Conservation (phyloP, 192 early-diverging fungal genomes). For the Phlyctochytrium arcticum region DNA sequence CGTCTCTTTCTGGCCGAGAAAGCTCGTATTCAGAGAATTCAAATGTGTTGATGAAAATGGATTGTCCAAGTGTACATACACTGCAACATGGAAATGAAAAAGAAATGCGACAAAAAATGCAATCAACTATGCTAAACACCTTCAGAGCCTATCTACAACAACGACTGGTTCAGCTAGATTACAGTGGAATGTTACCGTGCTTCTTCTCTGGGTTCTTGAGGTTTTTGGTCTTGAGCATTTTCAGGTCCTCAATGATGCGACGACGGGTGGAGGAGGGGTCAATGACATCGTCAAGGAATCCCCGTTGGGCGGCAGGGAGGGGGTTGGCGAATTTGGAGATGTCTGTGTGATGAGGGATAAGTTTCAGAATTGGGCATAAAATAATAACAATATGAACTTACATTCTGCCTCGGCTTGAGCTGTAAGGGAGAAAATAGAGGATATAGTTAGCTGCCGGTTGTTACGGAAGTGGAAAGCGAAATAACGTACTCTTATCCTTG, state of each 20-base stretch:
- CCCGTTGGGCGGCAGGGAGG: slow-evolving; percentile 86
- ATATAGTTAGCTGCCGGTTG: too few relatives aligned
- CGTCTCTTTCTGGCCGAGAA: too few relatives aligned
- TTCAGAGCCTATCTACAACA: too few relatives aligned
- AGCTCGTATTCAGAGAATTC: too few relatives aligned
- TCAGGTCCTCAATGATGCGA: slow-evolving; percentile 85
- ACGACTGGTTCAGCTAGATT: background rate
- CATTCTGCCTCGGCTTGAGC: slow-evolving; percentile 73
- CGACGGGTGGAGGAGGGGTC: slow-evolving; percentile 67
- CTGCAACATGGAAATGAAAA: too few relatives aligned
- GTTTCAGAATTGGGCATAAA: background rate
- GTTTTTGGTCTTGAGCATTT: slow-evolving; percentile 73
- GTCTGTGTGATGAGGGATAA: slow-evolving; percentile 38
- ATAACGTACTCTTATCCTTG: slow-evolving; percentile 48
- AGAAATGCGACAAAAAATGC: too few relatives aligned
- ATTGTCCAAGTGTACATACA: too few relatives aligned
- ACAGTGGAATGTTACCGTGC: slow-evolving; percentile 93
- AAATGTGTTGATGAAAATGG: too few relatives aligned
- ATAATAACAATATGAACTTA: slow-evolving; percentile 10
- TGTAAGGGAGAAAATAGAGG: too few relatives aligned
- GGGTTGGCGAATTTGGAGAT: slow-evolving; percentile 92
- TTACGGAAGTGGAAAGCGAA: too few relatives aligned
- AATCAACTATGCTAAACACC: too few relatives aligned
- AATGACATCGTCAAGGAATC: slow-evolving; percentile 52
- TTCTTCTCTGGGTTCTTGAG: slow-evolving; percentile 80